phyloP scores from a whole-genome alignment of 2,329 filamentous ascomycete species.

The Bipolaris victoriae region DNA sequence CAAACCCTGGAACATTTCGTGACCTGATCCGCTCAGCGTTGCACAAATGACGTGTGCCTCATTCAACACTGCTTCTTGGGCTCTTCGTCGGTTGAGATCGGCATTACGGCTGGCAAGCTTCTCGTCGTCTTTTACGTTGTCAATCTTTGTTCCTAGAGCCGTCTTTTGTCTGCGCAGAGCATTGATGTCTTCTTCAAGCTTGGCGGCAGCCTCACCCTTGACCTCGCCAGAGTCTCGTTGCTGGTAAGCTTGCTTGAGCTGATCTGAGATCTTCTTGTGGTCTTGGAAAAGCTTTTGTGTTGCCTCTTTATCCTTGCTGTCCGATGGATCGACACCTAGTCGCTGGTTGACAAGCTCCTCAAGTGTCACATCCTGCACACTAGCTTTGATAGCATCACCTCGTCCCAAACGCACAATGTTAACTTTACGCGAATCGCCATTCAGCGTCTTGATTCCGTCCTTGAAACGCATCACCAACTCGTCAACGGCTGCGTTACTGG shows the following conservation, averaged over 20 bases:
- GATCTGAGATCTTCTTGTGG: constrained; percentile 65
- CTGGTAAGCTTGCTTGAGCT: constrained; percentile 73
- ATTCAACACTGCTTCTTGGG: constrained; percentile 91
- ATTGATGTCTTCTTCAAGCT: constrained; percentile 78
- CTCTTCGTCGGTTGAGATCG: constrained; percentile 80
- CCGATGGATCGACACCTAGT: constrained; percentile 56
- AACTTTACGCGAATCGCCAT: constrained; percentile 74
- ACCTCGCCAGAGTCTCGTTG: constrained; percentile 68
- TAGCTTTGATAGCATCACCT: constrained; percentile 88
- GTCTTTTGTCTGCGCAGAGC: constrained; percentile 77
- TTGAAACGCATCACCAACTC: constrained; percentile 94
- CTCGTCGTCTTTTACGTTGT: constrained; percentile 84
- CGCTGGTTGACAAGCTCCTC: constrained; percentile 86
- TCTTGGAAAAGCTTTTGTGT: constrained; percentile 73
- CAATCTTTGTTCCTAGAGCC: constrained; percentile 80
- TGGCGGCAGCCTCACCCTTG: constrained; percentile 66
- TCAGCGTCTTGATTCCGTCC: constrained; percentile 77
- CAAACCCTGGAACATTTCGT: constrained; percentile 94
- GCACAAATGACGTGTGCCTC: constrained; percentile 92
- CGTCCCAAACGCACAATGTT: constrained; percentile 89
- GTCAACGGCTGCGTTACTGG: constrained; percentile 96
- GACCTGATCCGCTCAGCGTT: constrained; percentile 91
- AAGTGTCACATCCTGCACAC: constrained; percentile 88
- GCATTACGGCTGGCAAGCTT: constrained; percentile 81
- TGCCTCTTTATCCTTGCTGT: constrained; percentile 55